Percentiles rank a stretch among this genome's conserved stretches.
Conservation (phyloP, 2,329 filamentous ascomycete species). For the Exophiala calicioides region DNA sequence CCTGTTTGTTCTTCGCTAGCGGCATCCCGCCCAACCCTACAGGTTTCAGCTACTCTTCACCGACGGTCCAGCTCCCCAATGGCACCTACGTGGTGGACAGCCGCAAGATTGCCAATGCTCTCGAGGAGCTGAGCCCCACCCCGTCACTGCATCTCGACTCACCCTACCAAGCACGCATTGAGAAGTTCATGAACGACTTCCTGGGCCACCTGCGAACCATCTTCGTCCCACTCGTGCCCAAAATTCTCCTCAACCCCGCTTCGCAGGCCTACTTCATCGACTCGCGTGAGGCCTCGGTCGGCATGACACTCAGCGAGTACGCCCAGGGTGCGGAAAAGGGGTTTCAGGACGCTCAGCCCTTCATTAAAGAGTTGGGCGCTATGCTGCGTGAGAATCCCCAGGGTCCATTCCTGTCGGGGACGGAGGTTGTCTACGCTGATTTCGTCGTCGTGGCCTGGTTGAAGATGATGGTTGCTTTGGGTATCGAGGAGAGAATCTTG, state of each 20-base stretch:
- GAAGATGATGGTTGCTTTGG: conserved; percentile 43
- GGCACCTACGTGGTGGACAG: conserved; percentile 67
- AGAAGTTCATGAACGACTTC: conserved; percentile 41
- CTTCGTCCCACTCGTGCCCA: conserved; percentile 53
- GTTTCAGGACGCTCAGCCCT: conserved; percentile 44
- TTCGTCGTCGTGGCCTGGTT: conserved; percentile 57
- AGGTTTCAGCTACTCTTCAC: conserved; percentile 54
- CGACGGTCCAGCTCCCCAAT: conserved; percentile 57
- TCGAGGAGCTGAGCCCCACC: conserved; percentile 61
- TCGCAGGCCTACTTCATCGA: conserved; percentile 58
- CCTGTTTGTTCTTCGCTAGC: conserved; percentile 22
- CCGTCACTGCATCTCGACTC: conserved; percentile 62
- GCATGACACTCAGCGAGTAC: conserved; percentile 56
- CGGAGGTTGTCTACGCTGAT: conserved; percentile 58
- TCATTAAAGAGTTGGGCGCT: conserved; percentile 39
- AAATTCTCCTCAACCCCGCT: conserved; percentile 52
- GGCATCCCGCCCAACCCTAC: conserved; percentile 51
- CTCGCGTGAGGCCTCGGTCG: conserved; percentile 53
- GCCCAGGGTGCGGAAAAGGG: conserved; percentile 46
- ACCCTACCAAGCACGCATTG: conserved; percentile 49
- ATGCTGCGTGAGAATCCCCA: conserved; percentile 57
- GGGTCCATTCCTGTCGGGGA: conserved; percentile 64
- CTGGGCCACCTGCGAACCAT: conserved; percentile 42
- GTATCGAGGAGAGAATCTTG: conserved; percentile 8
- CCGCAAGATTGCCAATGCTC: conserved; percentile 56